phyloP scores from a whole-genome alignment of 306 rosid genomes.

The Trifolium dubium region DNA sequence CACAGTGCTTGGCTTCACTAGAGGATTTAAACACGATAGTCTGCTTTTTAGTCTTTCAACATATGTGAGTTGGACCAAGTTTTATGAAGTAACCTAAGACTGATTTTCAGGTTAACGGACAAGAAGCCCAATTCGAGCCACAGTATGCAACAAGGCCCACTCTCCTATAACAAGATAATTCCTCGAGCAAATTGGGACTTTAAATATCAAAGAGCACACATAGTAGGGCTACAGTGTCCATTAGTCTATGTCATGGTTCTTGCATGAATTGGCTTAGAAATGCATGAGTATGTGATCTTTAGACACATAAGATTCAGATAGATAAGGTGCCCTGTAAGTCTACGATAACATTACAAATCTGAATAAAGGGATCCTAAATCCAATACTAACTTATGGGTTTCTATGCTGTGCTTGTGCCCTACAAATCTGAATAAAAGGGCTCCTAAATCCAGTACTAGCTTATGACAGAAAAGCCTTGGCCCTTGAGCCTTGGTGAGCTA shows the following conservation, averaged over 20 bases:
- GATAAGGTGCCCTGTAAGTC: background rate
- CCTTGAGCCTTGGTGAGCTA: background rate
- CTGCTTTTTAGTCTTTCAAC: background rate
- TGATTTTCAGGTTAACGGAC: background rate
- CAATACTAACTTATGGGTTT: background rate
- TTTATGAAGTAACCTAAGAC: background rate
- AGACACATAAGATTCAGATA: background rate
- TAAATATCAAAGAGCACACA: background rate
- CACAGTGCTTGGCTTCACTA: background rate
- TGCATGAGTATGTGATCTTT: background rate
- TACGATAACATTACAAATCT: background rate
- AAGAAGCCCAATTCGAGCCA: background rate
- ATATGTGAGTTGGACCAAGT: background rate
- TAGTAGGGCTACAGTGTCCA: background rate
- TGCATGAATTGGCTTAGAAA: conserved; percentile 1
- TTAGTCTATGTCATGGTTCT: background rate
- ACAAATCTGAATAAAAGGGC: background rate
- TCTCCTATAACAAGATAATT: background rate
- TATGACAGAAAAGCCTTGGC: background rate
- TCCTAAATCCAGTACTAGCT: background rate
- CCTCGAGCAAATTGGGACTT: background rate
- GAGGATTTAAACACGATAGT: background rate
- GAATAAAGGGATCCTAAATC: background rate
- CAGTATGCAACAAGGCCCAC: background rate
- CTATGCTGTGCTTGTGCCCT: background rate